Conservation (phyloP, 805 yeast species). For the Candida oleophila region DNA sequence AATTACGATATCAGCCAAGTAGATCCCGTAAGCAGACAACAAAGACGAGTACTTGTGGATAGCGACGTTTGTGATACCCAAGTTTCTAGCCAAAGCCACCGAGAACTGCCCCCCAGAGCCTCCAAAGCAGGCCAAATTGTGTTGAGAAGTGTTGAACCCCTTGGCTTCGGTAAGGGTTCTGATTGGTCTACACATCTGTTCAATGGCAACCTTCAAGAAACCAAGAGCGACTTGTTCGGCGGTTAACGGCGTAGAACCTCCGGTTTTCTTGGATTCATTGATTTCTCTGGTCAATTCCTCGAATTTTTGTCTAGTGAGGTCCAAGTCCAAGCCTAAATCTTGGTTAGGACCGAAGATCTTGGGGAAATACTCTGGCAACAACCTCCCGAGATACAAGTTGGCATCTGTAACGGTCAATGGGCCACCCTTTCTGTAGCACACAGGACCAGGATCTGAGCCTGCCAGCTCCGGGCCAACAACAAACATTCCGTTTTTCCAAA, state of each 20-base stretch:
- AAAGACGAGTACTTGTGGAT: slow-evolving; percentile 35
- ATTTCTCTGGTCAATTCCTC: slow-evolving; percentile 45
- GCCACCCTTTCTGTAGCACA: slow-evolving; percentile 40
- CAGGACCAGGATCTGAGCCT: slow-evolving; percentile 41
- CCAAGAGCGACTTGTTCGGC: slow-evolving; percentile 34
- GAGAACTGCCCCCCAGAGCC: slow-evolving; percentile 40
- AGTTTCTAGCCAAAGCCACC: slow-evolving; percentile 26
- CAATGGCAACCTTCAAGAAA: slow-evolving; percentile 33
- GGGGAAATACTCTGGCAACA: slow-evolving; percentile 38
- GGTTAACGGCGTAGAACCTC: slow-evolving; percentile 12
- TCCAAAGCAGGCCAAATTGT: slow-evolving; percentile 34
- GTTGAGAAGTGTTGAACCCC: slow-evolving; percentile 29
- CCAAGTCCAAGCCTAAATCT: slow-evolving; percentile 31
- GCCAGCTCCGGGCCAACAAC: slow-evolving; percentile 43
- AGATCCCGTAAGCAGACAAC: slow-evolving; percentile 34
- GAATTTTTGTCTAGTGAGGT: slow-evolving; percentile 50
- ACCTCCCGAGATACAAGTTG: slow-evolving; percentile 32
- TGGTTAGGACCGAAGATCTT: slow-evolving; percentile 38
- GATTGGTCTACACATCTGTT: slow-evolving; percentile 34
- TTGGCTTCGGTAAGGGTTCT: slow-evolving; percentile 36
- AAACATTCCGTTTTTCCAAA: slow-evolving; percentile 38
- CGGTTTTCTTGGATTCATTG: slow-evolving; percentile 31
- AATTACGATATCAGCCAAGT: slow-evolving; percentile 32
- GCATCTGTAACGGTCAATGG: slow-evolving; percentile 42
- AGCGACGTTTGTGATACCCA: slow-evolving; percentile 27